Evolutionary conservation across 2,329 filamentous ascomycete genomes (phyloP).

Genomic region (Penicillium sp.): DNA sequence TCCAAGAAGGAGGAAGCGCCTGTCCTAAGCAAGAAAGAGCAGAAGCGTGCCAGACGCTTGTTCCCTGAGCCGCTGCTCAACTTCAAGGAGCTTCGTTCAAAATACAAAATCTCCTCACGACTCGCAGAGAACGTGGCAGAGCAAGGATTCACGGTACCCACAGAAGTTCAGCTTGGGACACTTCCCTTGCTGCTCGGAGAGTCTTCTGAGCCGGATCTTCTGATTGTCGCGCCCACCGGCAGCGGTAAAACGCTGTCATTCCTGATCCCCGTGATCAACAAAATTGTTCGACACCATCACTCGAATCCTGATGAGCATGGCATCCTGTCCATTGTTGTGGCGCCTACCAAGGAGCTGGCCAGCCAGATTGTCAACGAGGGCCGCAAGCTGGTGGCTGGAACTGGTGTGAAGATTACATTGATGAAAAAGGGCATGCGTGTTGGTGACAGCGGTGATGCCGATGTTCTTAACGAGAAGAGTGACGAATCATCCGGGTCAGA

Average conservation of each 20-base stretch:
- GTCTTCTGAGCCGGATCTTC: constrained; percentile 64
- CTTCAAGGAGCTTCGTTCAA: constrained; percentile 71
- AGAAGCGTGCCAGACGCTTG: constrained; percentile 58
- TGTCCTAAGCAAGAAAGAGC: constrained; percentile 48
- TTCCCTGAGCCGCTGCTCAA: constrained; percentile 78
- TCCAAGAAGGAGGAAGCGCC: constrained; percentile 50
- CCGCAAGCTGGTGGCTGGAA: constrained; percentile 75
- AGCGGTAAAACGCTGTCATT: constrained; percentile 97
- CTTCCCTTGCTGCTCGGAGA: constrained; percentile 73
- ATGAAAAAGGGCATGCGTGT: constrained; percentile 86
- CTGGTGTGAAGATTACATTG: constrained; percentile 74
- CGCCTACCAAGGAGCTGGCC: constrained; percentile 78
- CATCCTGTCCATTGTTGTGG: constrained; percentile 70
- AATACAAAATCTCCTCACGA: constrained; percentile 72
- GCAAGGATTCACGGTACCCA: constrained; percentile 87
- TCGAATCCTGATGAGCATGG: constrained; percentile 58
- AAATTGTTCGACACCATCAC: constrained; percentile 60
- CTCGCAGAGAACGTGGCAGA: constrained; percentile 76
- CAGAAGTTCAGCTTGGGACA: constrained; percentile 88
- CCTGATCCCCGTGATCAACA: constrained; percentile 81
- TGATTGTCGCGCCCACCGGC: constrained; percentile 90
- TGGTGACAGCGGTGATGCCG: constrained; percentile 41
- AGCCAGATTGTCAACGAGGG: constrained; percentile 82
- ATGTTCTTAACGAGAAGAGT: constrained; percentile 42
- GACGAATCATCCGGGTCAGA: constrained; percentile 43